Evolutionary conservation across 345 rosid species (phyloP).

Genomic region (Chamaenerion angustifolium): DNA sequence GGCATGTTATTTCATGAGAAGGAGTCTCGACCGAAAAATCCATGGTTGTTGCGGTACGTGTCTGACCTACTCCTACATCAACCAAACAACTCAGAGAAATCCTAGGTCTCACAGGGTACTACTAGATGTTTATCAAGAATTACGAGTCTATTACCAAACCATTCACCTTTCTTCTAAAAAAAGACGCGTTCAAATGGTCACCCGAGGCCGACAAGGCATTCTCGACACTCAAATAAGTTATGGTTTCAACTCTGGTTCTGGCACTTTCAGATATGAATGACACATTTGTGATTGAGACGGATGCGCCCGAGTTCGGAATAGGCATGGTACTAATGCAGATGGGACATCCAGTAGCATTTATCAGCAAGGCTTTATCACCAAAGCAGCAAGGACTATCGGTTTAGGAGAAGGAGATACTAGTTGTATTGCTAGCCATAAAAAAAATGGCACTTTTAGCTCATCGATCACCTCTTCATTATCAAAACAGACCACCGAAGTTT

Average conservation of each 20-base stretch:
- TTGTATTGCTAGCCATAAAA: background rate
- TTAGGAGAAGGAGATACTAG: background rate
- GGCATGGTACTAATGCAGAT: background rate
- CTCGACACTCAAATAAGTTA: no score
- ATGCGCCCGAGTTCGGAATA: background rate
- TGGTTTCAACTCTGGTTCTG: background rate
- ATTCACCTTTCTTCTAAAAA: background rate
- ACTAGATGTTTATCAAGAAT: background rate
- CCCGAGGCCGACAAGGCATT: background rate
- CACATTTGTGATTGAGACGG: background rate
- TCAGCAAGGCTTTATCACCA: background rate
- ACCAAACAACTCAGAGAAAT: background rate
- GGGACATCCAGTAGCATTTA: background rate
- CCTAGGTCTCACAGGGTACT: constrained; percentile 1
- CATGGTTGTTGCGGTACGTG: background rate
- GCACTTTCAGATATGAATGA: background rate
- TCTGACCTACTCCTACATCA: background rate
- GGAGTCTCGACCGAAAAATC: background rate
- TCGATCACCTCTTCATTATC: background rate
- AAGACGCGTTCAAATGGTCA: background rate
- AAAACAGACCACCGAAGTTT: background rate
- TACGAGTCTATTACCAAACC: background rate
- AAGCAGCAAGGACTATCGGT: background rate
- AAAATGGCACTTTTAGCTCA: background rate
- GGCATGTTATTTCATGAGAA: background rate